A percentile compares a stretch with the other conserved stretches of the same genome.
Evolutionary conservation across 192 early-diverging fungal species (phyloP).

Genomic region (Coemansia sp.): DNA sequence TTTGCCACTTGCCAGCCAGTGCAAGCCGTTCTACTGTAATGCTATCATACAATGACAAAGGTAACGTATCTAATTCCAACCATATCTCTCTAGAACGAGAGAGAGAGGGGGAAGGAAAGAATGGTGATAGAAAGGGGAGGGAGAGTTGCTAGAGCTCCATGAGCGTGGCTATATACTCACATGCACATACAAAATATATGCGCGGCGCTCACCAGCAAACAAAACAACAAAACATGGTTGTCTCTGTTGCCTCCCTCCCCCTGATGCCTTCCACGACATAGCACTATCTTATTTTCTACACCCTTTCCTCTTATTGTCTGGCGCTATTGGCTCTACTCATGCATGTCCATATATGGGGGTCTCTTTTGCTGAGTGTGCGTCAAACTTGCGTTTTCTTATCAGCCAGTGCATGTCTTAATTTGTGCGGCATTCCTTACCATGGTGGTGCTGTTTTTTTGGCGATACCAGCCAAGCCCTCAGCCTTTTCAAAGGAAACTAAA

Average conservation of each 20-base stretch:
- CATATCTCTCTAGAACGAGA: neutral
- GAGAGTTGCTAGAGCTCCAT: slow-evolving; percentile 1
- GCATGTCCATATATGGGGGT: no score
- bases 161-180: slow-evolving; percentile 14
- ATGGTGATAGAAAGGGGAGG: neutral
- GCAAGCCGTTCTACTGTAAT: neutral
- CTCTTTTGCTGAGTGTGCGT: no score
- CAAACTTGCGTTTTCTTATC: no score
- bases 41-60: slow-evolving; percentile 41
- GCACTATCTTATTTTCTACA: neutral
- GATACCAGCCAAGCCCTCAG: no score
- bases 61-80: slow-evolving; percentile 19
- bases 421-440: no score
- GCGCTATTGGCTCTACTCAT: no score
- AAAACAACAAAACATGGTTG: neutral
- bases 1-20: neutral
- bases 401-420: no score
- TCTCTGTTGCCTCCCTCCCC: neutral
- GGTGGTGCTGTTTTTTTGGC: no score
- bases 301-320: neutral
- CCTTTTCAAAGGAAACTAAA: no score
- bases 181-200: slow-evolving; percentile 24
- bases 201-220: slow-evolving; percentile 5
- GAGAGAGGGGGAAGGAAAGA: neutral
- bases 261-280: neutral